These are phyloP conservation scores for Populus hybrid DNA, from an alignment of 441 rosid genomes.

Conservation along the genomic window DNA sequence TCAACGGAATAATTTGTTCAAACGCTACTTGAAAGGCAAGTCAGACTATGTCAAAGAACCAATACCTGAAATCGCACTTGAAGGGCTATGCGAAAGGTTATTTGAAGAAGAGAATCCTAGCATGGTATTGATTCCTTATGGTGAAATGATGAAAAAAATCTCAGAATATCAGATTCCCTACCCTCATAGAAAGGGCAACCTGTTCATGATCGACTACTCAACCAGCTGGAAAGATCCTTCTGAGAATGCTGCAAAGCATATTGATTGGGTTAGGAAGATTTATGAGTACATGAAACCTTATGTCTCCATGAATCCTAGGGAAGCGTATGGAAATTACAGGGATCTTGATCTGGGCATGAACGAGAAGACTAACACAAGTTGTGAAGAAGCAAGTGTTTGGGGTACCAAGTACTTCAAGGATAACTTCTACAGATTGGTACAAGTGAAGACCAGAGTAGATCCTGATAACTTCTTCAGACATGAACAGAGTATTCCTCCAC, in stretches of 20 bases:
- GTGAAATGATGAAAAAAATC: constrained; percentile 53
- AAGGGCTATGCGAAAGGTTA: constrained; percentile 43
- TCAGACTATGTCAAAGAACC: constrained; percentile 50
- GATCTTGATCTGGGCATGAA: constrained; percentile 62
- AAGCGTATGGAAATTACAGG: constrained; percentile 53
- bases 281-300: constrained; percentile 48
- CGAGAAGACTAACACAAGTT: constrained; percentile 24
- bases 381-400: constrained; percentile 22
- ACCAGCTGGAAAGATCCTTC: constrained; percentile 41
- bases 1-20: constrained; percentile 44
- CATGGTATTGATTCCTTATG: constrained; percentile 52
- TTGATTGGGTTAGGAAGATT: constrained; percentile 37
- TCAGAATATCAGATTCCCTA: constrained; percentile 41
- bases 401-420: neutral
- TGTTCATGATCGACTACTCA: constrained; percentile 54
- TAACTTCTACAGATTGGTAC: neutral
- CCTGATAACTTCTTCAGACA: neutral
- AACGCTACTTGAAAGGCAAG: constrained; percentile 53
- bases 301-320: constrained; percentile 60
- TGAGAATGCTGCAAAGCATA: constrained; percentile 22
- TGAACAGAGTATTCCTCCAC: neutral
- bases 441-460: neutral
- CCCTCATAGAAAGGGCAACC: constrained; percentile 47
- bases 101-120: constrained; percentile 29
- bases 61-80: constrained; percentile 37